These are phyloP conservation scores for Suhomyces sp. DNA, from an alignment of 805 yeast species.

Conservation along the genomic window DNA sequence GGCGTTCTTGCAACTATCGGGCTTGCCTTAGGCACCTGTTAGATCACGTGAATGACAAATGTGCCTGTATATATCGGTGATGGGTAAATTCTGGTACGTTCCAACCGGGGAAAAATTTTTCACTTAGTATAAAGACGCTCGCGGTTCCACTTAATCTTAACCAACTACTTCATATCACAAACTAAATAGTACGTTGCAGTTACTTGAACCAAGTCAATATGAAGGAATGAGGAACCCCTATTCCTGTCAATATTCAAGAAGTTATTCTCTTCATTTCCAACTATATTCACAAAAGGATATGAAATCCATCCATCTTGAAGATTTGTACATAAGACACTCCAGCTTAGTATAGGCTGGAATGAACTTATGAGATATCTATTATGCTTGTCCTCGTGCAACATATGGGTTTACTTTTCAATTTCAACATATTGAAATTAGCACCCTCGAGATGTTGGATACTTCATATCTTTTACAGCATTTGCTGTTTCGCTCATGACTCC, in stretches of 20 bases:
- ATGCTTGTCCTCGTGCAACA: slow-evolving; percentile 2
- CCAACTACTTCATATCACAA: neutral
- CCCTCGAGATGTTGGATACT: slow-evolving; percentile 29
- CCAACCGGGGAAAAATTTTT: neutral
- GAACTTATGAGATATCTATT: slow-evolving; percentile 5
- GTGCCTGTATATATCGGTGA: neutral
- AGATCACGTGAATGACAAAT: neutral
- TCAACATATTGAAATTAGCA: slow-evolving; percentile 12
- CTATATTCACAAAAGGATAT: slow-evolving; percentile 1
- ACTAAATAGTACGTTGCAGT: slow-evolving; percentile 1
- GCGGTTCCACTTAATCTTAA: neutral
- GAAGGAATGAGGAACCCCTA: neutral
- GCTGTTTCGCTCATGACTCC: slow-evolving; percentile 33
- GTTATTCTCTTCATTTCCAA: neutral
- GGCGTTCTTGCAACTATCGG: neutral
- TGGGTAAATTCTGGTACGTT: neutral
- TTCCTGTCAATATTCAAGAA: neutral
- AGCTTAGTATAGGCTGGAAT: slow-evolving; percentile 1
- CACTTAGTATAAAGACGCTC: neutral
- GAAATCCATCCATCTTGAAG: slow-evolving; percentile 7
- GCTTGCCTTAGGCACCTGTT: neutral
- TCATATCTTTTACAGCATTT: slow-evolving; percentile 4
- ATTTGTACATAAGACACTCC: slow-evolving; percentile 1
- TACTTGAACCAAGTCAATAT: slow-evolving; percentile 2
- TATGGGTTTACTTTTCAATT: slow-evolving; percentile 9